These are phyloP conservation scores for Coniochaeta sp. DNA, from an alignment of 2,329 filamentous ascomycete genomes.

Conservation along the genomic window DNA sequence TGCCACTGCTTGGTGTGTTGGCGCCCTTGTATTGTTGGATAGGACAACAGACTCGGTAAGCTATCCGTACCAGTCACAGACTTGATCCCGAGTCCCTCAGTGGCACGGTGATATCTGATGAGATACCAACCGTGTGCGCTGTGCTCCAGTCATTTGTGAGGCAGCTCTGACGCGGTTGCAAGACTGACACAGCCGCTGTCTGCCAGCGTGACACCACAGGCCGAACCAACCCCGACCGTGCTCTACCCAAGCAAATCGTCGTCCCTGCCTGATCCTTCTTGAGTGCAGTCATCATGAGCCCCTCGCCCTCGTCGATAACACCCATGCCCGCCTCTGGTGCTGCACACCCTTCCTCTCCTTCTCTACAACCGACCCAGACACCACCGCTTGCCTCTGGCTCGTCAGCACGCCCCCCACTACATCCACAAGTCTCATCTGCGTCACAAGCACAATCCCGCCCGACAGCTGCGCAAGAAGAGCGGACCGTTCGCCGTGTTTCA, in stretches of 20 bases:
- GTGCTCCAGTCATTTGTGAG: not conserved
- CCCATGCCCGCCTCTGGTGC: not conserved
- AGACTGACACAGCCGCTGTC: not conserved
- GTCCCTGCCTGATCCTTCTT: not conserved
- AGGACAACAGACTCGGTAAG: not conserved
- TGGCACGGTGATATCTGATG: not conserved
- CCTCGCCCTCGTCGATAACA: not conserved
- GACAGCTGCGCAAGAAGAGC: conserved; percentile 19
- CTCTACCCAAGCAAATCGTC: not conserved
- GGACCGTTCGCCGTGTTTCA: conserved; percentile 28
- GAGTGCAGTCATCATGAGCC: not conserved
- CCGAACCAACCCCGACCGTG: not conserved
- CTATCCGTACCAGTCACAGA: not conserved
- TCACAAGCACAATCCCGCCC: not conserved
- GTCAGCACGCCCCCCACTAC: not conserved
- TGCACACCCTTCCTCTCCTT: not conserved
- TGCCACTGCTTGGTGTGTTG: not conserved
- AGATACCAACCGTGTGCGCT: not conserved
- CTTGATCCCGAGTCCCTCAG: not conserved
- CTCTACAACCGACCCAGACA: conserved; percentile 2
- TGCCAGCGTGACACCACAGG: not conserved
- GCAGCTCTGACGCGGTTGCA: not conserved
- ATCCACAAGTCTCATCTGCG: conserved; percentile 4
- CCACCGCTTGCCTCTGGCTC: not conserved
- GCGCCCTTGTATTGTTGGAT: not conserved